Base-by-base conservation (phyloP, 208 protist species). In the Leishmania major region DNA sequence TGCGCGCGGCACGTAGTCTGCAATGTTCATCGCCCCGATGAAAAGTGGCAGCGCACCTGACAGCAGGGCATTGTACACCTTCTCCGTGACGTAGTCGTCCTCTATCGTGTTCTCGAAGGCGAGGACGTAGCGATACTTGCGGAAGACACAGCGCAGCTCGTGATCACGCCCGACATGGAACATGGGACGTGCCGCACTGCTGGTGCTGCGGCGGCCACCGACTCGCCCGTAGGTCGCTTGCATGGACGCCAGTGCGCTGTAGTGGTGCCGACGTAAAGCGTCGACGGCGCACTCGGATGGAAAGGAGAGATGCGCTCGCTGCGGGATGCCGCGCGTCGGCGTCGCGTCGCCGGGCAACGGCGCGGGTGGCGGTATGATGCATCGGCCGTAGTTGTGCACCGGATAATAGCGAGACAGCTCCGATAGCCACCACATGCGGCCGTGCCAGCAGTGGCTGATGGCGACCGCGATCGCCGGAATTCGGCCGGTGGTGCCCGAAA, bases 71-170 rank as follows among this genome's bases (percentile, higher is more conserved):
- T 94, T 87, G 85, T 91, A 94, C 8, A 94, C 83, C 79, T 95
- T 95, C 71, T 95, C 91, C 47, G 91, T 91, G 67, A 95, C 90
- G 84, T 95, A 93, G 77, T 89, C 90, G 15, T 75, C 75, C 66
- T 91, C 91, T 1, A 84, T 8, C n/a, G 85, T 84, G 80, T 95
- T 95, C 69, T 95, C 91, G 0, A 91, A 66, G 70, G 82, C 67
- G 0, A 93, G 40, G 31, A 80, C 70, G 79, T 90, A 93, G 59
- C 77, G 79, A 81, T 93, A 92, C 59, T 83, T 70, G 7, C 78
- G 57, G 60, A 89, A 84, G 4, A 95, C 72, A 74, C 83, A 93
- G 35, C 84, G 79, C 49, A 83, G 25, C 22, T 74, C 43, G 69
- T 83, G 40, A 43, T 87, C 75, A 15, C 79, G 74, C 3, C 31